These are phyloP conservation scores for Lentinula edodes DNA, from an alignment of 768 basidiomycete species.

Conservation along the genomic window DNA sequence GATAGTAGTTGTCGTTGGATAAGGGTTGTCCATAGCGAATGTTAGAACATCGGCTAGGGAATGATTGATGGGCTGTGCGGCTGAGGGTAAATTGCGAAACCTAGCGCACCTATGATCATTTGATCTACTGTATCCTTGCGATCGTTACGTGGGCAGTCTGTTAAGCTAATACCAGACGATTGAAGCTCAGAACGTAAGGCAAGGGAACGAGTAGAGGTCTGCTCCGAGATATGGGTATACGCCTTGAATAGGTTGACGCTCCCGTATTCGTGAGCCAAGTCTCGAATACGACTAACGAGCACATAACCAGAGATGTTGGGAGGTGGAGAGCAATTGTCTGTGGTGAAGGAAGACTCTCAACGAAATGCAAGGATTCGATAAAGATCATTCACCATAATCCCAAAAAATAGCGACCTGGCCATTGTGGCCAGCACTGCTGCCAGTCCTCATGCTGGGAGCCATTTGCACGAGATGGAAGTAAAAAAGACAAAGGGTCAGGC, in stretches of 20 bases:
- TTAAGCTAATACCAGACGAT: slow-evolving; percentile 40
- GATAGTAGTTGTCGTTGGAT: slow-evolving; percentile 53
- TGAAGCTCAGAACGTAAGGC: slow-evolving; percentile 40
- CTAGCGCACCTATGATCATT: slow-evolving; percentile 34
- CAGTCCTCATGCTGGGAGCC: neutral
- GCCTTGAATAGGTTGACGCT: slow-evolving; percentile 48
- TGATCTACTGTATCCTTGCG: slow-evolving; percentile 40
- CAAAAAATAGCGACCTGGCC: slow-evolving; percentile 39
- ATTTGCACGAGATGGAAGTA: neutral
- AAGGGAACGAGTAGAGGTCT: slow-evolving; percentile 25
- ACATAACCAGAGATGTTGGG: slow-evolving; percentile 36
- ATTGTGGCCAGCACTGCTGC: slow-evolving; percentile 4
- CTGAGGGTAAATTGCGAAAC: neutral
- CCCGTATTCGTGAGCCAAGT: slow-evolving; percentile 45
- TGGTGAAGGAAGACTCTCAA: neutral
- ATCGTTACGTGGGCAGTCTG: slow-evolving; percentile 29
- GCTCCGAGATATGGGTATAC: slow-evolving; percentile 43
- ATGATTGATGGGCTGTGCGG: neutral
- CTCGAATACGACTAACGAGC: slow-evolving; percentile 39
- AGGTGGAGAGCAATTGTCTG: slow-evolving; percentile 40
- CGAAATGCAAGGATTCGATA: neutral
- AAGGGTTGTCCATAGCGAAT: slow-evolving; percentile 53
- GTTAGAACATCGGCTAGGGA: slow-evolving; percentile 59
- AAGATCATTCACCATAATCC: slow-evolving; percentile 26
- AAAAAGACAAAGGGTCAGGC: neutral